Evolutionary conservation across 1,139 yeast species (phyloP), one percentile per base, ranked within the genome.

Genomic region (Pneumocystis sp.): DNA sequence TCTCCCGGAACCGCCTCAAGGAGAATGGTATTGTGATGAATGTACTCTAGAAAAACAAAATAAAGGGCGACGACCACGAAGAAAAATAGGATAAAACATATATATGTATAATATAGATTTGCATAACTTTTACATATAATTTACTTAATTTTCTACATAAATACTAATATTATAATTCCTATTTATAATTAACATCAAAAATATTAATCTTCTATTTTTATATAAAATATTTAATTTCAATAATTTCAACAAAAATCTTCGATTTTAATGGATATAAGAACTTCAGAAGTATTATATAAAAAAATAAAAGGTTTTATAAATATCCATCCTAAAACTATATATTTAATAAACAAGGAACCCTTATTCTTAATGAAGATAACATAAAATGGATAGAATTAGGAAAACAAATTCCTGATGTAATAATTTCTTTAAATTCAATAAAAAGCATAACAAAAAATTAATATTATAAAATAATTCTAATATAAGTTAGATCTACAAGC

Each of bases 21-120:
- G 97, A 3, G 89, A 89, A 72, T 93, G 98, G 98, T 93, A 85
- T 73, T 93, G 98, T 76, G 95, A 90, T 70, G 97, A 90, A 70
- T 93, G 98, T 76, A 6, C 21, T 15, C 31, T 50, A 50, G 57
- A 50, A 50, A 50, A 50, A 50, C 57, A 50, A 50, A 50, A 4
- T 50, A 50, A 50, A 50, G 57, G 57, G 2, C 57, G 57, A 25
- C 57, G 57, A 50, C 57, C 57, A 50, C 57, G 57, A 50, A 50
- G 57, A 50, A 50, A 50, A 50, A 50, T 50, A 50, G 34, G 34
- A 25, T 50, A 50, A 50, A 50, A 50, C 31, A 25, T 10, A n/a
- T 21, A 12, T 45, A 50, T 50, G 12, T 19, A 50, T 3, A 50
- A 50, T 25, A 25, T 50, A 50, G 10, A 50, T 21, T 10, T 50